These are phyloP conservation scores for Acanthamoeba quina DNA, from an alignment of 208 protist species.

Conservation along the genomic window DNA sequence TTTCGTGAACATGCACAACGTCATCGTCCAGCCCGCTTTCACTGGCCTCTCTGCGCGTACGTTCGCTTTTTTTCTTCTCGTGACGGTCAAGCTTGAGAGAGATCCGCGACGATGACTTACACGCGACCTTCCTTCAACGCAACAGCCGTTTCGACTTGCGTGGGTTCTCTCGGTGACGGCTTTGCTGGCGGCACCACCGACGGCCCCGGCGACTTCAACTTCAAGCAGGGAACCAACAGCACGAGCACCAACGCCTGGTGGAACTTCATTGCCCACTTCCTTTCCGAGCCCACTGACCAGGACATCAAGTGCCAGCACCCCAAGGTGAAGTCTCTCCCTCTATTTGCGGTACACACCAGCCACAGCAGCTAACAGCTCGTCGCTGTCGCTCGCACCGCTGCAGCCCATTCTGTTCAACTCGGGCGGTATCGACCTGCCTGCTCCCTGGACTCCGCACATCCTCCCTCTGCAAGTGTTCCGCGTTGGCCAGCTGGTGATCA, in stretches of 20 bases:
- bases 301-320: conserved; percentile 81
- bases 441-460: conserved; percentile 79
- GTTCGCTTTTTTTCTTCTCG: background rate
- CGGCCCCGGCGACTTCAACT: conserved; percentile 85
- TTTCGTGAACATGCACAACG: conserved; percentile 30
- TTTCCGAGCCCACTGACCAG: conserved; percentile 74
- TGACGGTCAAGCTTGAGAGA: background rate
- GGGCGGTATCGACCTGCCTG: conserved; percentile 79
- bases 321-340: background rate
- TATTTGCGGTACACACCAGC: background rate
- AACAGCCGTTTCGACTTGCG: conserved; percentile 35
- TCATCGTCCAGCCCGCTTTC: background rate
- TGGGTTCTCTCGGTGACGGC: conserved; percentile 72
- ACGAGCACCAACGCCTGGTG: conserved; percentile 81
- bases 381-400: background rate
- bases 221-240: conserved; percentile 82
- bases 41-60: background rate
- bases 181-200: conserved; percentile 82
- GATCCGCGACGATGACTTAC: background rate
- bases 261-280: conserved; percentile 80
- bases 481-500: conserved; percentile 83
- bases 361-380: background rate
- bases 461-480: conserved; percentile 83
- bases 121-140: background rate
- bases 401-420: conserved; percentile 84